phyloP scores from a whole-genome alignment of 371 early-diverging fungal genomes.

The Vairimorpha necatrix region DNA sequence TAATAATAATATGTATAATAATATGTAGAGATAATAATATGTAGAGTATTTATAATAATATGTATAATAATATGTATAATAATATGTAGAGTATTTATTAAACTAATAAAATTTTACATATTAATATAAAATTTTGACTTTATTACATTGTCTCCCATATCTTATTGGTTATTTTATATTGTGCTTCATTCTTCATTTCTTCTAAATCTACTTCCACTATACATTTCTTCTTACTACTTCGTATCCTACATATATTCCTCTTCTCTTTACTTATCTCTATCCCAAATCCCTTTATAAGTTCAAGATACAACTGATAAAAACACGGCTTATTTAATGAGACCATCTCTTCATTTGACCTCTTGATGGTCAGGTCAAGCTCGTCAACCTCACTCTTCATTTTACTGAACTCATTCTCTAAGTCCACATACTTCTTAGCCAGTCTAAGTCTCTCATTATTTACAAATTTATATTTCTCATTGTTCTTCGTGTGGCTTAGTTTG shows the following conservation, averaged over 20 bases:
- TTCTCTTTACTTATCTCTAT: slow-evolving; percentile 30
- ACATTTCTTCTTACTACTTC: slow-evolving; percentile 43
- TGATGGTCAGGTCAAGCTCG: slow-evolving; percentile 4
- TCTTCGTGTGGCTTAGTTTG: slow-evolving; percentile 28
- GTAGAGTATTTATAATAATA: too few species aligned
- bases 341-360: slow-evolving; percentile 18
- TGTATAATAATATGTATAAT: too few species aligned
- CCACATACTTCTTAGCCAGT: slow-evolving; percentile 37
- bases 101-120: too few species aligned
- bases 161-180: slow-evolving; percentile 14
- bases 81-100: too few species aligned
- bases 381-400: slow-evolving; percentile 26
- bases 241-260: slow-evolving; percentile 15
- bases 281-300: slow-evolving; percentile 53
- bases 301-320: slow-evolving; percentile 43
- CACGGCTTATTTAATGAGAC: slow-evolving; percentile 22
- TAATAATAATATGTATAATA: too few species aligned
- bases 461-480: slow-evolving; percentile 23
- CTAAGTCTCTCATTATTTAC: slow-evolving; percentile 33
- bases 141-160: slow-evolving; percentile 36
- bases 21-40: too few species aligned
- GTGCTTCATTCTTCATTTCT: neutral
- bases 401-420: slow-evolving; percentile 42
- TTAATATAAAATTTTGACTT: neutral
- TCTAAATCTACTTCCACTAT: slow-evolving; percentile 20